Evolutionary conservation across 495 filamentous ascomycete genomes (phyloP), one percentile per base, ranked within the genome.

Genomic region (Penicillium soppii): DNA sequence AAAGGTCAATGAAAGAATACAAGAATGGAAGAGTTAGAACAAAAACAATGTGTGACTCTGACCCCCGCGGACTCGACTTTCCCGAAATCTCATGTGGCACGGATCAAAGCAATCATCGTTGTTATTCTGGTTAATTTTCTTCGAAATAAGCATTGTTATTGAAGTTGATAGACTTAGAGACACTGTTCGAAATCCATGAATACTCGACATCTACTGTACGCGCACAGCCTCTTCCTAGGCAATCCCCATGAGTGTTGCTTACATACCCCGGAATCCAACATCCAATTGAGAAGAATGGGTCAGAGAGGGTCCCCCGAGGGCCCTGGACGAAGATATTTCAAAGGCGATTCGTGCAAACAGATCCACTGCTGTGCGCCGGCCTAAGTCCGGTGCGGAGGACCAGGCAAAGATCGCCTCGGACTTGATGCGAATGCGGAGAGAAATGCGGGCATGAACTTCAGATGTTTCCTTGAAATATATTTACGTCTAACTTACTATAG

Each of bases 361-460:
- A 48, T 57, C 53, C 54, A 63, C 41, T 25, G 42, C 30, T 39
- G 43, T 22, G 53, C 53, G 47, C 61, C 62, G 62, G 62, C 35
- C 46, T 43, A 72, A 72, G 67, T 72, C 69, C 69, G 69, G 58
- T 63, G 60, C 52, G 58, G 61, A 69, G 58, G 58, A 51, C 20
- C 40, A 50, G 23, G 27, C 33, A 38, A 25, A 40, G 55, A 48
- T 48, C 53, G 23, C 23, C 55, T 69, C 69, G 69, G 69, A 72
- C 69, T 72, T 72, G 65, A 47, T 72, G 69, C 69, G 69, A 72
- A 58, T 67, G 65, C 63, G 69, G 66, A 70, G 66, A 62, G 49
- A 50, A 53, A 43, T 47, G 32, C 50, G 33, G n/a, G n/a, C n/a
- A n/a, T 53, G 23, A 19, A 26, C 30, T 38, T 25, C n/a, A 20